A percentile compares a stretch with the other conserved stretches of the same genome.
These are phyloP conservation scores for Anisogramma anomala DNA, from an alignment of 2,329 filamentous ascomycete species.

Conservation along the genomic window DNA sequence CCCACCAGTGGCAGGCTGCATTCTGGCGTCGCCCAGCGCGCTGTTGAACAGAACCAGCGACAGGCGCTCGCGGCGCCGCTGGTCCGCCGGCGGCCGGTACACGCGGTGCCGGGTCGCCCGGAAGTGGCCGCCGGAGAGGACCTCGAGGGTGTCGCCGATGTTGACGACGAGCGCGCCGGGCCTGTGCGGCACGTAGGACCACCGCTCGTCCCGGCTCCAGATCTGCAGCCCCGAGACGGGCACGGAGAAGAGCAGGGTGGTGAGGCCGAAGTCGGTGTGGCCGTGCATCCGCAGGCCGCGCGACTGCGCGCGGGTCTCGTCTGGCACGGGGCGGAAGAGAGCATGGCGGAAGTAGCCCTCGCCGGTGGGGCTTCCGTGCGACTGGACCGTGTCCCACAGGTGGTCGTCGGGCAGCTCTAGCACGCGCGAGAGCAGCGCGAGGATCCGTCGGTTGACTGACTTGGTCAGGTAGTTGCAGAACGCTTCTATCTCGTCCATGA, in stretches of 20 bases:
- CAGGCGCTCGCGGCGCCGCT: constrained; percentile 28
- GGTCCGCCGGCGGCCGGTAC: constrained; percentile 30
- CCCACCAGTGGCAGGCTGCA: constrained; percentile 26
- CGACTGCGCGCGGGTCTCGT: constrained; percentile 22
- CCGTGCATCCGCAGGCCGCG: constrained; percentile 32
- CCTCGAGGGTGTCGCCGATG: constrained; percentile 33
- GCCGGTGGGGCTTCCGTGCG: constrained; percentile 29
- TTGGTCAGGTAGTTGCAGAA: constrained; percentile 31
- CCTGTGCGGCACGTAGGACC: constrained; percentile 35
- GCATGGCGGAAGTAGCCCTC: constrained; percentile 36
- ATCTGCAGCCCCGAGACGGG: constrained; percentile 36
- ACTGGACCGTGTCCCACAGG: constrained; percentile 33
- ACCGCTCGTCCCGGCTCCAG: constrained; percentile 31
- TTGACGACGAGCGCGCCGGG: constrained; percentile 38
- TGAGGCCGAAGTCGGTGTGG: constrained; percentile 36
- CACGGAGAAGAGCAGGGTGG: constrained; percentile 35
- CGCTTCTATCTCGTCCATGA: constrained; percentile 37
- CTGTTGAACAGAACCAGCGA: constrained; percentile 35
- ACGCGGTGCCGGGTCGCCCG: constrained; percentile 34
- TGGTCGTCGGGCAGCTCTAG: constrained; percentile 33
- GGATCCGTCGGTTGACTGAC: constrained; percentile 33
- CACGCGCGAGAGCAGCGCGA: constrained; percentile 30
- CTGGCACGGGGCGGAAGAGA: constrained; percentile 28
- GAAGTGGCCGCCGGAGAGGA: constrained; percentile 35
- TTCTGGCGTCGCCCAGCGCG: constrained; percentile 31